These are phyloP conservation scores for Trypanosoma mega DNA, from an alignment of 208 protist species.

Conservation along the genomic window DNA sequence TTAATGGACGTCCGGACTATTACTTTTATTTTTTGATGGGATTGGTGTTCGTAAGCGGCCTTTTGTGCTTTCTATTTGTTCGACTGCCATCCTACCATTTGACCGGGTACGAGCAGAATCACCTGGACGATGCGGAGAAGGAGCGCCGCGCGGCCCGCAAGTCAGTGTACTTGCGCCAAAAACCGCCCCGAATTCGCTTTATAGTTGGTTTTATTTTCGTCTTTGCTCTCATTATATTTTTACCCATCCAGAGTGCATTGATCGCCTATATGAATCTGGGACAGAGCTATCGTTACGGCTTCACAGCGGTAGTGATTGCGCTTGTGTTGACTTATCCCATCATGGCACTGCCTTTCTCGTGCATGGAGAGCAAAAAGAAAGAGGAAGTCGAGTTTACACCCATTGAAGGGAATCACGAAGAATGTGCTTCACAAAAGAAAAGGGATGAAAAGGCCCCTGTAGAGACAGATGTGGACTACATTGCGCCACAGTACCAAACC, in stretches of 20 bases:
- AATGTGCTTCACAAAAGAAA: neutral
- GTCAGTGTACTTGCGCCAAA: conserved; percentile 59
- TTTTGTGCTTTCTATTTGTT: conserved; percentile 44
- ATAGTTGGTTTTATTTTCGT: conserved; percentile 59
- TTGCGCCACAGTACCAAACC: conserved; percentile 27
- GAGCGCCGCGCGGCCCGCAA: conserved; percentile 36
- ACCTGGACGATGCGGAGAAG: conserved; percentile 42
- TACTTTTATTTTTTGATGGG: conserved; percentile 66
- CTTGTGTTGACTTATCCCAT: conserved; percentile 34
- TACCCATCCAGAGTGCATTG: conserved; percentile 55
- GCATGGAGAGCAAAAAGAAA: too few relatives aligned
- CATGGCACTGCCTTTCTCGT: conserved; percentile 50
- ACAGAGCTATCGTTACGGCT: conserved; percentile 26
- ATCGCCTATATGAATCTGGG: conserved; percentile 40
- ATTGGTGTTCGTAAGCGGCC: conserved; percentile 36
- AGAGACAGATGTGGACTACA: conserved; percentile 22
- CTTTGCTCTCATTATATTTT: conserved; percentile 53
- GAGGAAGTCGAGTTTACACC: too few relatives aligned
- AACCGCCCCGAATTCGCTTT: conserved; percentile 66
- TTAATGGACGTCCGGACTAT: conserved; percentile 34
- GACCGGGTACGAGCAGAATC: conserved; percentile 50
- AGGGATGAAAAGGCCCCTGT: neutral
- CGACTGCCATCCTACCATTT: conserved; percentile 71
- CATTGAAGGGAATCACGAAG: too few relatives aligned
- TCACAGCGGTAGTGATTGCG: conserved; percentile 51